phyloP scores from a whole-genome alignment of 768 basidiomycete species.

The Lentinus tigrinus region DNA sequence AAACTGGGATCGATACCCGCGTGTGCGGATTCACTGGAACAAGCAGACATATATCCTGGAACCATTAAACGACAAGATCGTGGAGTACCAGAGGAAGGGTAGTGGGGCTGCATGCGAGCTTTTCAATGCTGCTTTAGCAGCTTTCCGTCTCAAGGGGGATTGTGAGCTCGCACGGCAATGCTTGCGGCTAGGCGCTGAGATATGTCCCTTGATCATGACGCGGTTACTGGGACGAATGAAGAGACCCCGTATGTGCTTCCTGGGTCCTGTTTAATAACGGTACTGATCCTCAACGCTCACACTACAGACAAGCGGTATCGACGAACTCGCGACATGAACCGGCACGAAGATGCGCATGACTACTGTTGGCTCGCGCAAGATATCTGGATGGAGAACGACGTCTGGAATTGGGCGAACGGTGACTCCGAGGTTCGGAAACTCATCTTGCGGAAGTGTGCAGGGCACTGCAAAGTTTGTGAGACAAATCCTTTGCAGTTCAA shows the following conservation, averaged over 20 bases:
- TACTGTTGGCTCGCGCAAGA: slow-evolving; percentile 44
- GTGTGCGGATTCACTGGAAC: slow-evolving; percentile 6
- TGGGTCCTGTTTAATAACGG: neutral
- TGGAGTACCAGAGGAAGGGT: slow-evolving; percentile 1
- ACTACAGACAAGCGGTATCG: slow-evolving; percentile 28
- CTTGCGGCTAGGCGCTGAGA: slow-evolving; percentile 33
- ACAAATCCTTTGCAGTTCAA: slow-evolving; percentile 35
- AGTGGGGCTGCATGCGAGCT: neutral
- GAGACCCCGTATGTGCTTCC: slow-evolving; percentile 33
- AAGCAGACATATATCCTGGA: neutral
- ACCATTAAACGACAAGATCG: slow-evolving; percentile 7
- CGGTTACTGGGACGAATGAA: slow-evolving; percentile 37
- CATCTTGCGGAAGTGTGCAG: slow-evolving; percentile 35
- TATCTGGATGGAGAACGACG: slow-evolving; percentile 39
- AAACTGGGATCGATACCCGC: neutral
- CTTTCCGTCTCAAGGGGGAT: slow-evolving; percentile 41
- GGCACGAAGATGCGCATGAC: slow-evolving; percentile 43
- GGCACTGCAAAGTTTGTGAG: slow-evolving; percentile 34
- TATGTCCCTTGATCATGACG: slow-evolving; percentile 35
- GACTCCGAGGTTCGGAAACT: slow-evolving; percentile 29
- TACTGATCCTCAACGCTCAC: too few relatives aligned
- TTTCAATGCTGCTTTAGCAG: slow-evolving; percentile 42
- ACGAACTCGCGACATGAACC: slow-evolving; percentile 29
- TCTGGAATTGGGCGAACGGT: slow-evolving; percentile 42
- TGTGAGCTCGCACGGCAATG: slow-evolving; percentile 38